A percentile compares a stretch with the other conserved stretches of the same genome.
Conservation (phyloP, 352 stramenopile genomes). For the Phytophthora fragariae region DNA sequence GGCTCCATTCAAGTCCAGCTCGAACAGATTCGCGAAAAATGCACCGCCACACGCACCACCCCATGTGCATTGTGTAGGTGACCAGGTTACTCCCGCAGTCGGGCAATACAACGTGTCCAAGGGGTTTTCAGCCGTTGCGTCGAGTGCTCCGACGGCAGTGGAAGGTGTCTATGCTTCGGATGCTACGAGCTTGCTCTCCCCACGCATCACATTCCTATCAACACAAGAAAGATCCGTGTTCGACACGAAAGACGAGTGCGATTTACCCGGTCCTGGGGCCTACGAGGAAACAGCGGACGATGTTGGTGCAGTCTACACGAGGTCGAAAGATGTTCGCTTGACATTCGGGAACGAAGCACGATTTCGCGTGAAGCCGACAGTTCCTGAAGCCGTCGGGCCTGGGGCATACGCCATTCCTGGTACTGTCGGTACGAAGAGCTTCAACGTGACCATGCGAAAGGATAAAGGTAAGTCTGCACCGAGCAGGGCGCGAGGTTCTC, state of each 20-base stretch:
- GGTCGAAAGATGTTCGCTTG: slow-evolving; percentile 44
- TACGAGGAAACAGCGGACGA: slow-evolving; percentile 41
- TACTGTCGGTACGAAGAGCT: slow-evolving; percentile 70
- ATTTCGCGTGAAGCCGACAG: slow-evolving; percentile 61
- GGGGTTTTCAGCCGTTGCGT: slow-evolving; percentile 26
- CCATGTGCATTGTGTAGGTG: slow-evolving; percentile 61
- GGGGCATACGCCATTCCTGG: slow-evolving; percentile 62
- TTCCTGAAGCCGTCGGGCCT: slow-evolving; percentile 55
- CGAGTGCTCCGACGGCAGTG: background rate
- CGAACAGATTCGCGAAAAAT: slow-evolving; percentile 55
- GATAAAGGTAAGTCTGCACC: slow-evolving; percentile 22
- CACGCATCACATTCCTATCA: slow-evolving; percentile 50
- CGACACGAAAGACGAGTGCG: slow-evolving; percentile 43
- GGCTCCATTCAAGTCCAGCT: slow-evolving; percentile 68
- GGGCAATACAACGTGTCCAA: slow-evolving; percentile 62
- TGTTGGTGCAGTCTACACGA: slow-evolving; percentile 31
- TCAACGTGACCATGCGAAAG: slow-evolving; percentile 72
- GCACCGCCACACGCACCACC: slow-evolving; percentile 52
- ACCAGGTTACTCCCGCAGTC: slow-evolving; percentile 49
- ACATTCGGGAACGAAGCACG: slow-evolving; percentile 60
- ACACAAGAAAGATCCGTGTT: slow-evolving; percentile 56
- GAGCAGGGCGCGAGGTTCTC: slow-evolving; percentile 20
- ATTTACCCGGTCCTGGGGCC: slow-evolving; percentile 59
- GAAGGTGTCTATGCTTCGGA: slow-evolving; percentile 18
- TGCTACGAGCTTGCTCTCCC: slow-evolving; percentile 16